Evolutionary conservation across 1,284 basidiomycete genomes (phyloP).

Genomic region (Tetrapyrgos nigripes): DNA sequence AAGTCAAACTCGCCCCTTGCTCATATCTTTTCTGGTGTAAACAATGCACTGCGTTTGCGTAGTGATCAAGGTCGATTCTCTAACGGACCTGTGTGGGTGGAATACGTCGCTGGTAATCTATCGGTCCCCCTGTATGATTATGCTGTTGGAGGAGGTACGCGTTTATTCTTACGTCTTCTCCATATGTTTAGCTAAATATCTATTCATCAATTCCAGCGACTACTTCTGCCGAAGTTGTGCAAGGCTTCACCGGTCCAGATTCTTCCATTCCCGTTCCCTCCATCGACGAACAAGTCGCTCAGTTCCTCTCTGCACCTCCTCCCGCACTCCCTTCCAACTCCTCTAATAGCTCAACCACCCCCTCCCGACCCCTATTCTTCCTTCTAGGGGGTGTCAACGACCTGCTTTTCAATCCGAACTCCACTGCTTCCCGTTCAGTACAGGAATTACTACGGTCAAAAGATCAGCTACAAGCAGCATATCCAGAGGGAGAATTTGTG

Average conservation of each 20-base stretch:
- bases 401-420: conserved; percentile 6
- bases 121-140: not conserved
- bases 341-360: no score
- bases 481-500: not conserved
- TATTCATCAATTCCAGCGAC: conserved; percentile 2
- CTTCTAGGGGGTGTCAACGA: conserved; percentile 4
- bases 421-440: not conserved
- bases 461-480: not conserved
- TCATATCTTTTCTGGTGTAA: not conserved
- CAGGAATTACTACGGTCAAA: not conserved
- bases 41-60: not conserved
- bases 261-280: conserved; percentile 6
- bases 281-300: not conserved
- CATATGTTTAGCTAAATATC: not conserved
- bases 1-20: not conserved
- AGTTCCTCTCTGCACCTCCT: not conserved
- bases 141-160: not conserved
- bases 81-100: not conserved
- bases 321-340: not conserved
- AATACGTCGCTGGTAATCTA: not conserved
- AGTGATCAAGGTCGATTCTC: not conserved
- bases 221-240: not conserved
- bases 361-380: not conserved
- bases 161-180: no score
- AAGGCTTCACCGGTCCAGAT: conserved; percentile 6